Evolutionary conservation across 768 basidiomycete genomes (phyloP).

Genomic region (Podaxis pistillaris): DNA sequence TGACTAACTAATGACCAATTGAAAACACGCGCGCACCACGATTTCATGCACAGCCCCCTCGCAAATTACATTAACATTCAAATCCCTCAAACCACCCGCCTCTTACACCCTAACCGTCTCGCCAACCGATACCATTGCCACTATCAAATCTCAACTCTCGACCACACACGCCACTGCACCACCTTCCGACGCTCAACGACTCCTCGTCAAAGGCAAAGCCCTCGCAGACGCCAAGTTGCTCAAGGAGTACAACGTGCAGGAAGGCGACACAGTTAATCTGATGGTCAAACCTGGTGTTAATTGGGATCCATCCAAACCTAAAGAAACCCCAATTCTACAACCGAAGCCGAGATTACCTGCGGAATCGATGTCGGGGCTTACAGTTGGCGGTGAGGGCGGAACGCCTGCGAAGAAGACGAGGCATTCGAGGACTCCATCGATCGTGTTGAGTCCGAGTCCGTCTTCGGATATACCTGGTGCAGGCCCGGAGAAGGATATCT

Average conservation of each 20-base stretch:
- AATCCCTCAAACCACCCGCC: conserved; percentile 86
- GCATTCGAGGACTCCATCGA: conserved; percentile 72
- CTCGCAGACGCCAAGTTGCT: conserved; percentile 86
- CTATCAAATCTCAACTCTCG: conserved; percentile 75
- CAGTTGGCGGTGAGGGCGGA: conserved; percentile 23
- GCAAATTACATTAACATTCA: conserved; percentile 74
- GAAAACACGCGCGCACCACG: conserved; percentile 1
- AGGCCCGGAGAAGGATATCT: conserved; percentile 55
- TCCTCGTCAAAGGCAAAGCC: conserved; percentile 93
- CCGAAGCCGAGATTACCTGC: conserved; percentile 15
- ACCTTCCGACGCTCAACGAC: conserved; percentile 75
- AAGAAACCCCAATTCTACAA: conserved; percentile 21
- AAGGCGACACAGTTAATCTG: conserved; percentile 81
- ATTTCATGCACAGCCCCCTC: conserved; percentile 27
- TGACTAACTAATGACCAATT: conserved; percentile 12
- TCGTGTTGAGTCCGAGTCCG: conserved; percentile 77
- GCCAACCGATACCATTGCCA: conserved; percentile 77
- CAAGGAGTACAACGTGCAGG: conserved; percentile 83
- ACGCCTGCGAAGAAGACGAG: conserved; percentile 29
- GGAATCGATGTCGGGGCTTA: conserved; percentile 18
- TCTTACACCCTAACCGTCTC: conserved; percentile 71
- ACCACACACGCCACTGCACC: conserved; percentile 66
- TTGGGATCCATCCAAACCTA: conserved; percentile 53
- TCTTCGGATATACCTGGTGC: conserved; percentile 38
- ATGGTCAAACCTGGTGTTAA: conserved; percentile 78